phyloP scores from a whole-genome alignment of 441 rosid genomes.

The Erodium trifolium region DNA sequence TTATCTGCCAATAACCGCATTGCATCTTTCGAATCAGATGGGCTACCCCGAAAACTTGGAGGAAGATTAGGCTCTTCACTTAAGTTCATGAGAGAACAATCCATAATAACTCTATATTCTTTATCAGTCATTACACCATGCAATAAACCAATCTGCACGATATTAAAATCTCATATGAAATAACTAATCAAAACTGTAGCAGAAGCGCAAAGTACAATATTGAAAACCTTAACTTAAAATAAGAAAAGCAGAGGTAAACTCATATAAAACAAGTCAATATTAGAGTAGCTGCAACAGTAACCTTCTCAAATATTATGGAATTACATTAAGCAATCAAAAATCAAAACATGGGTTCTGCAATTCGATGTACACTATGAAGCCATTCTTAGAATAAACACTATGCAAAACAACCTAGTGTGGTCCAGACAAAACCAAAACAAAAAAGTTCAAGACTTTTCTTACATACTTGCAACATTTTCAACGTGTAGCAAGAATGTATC shows the following conservation, averaged over 20 bases:
- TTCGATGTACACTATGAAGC: background rate
- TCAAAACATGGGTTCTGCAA: background rate
- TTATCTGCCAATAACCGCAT: slow-evolving; percentile 79
- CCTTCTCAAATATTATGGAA: background rate
- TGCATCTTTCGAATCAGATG: slow-evolving; percentile 64
- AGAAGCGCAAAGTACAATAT: background rate
- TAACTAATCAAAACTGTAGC: background rate
- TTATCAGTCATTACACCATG: slow-evolving; percentile 86
- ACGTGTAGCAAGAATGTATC: too few species aligned
- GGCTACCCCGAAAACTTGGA: slow-evolving; percentile 82
- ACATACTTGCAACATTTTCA: background rate
- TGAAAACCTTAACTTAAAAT: background rate
- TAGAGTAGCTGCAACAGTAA: background rate
- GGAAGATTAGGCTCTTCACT: slow-evolving; percentile 85
- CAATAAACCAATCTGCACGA: slow-evolving; percentile 75
- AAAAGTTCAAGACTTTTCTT: background rate
- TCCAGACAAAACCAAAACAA: background rate
- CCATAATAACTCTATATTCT: slow-evolving; percentile 76
- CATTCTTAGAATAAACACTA: background rate
- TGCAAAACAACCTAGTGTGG: background rate
- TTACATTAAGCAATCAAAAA: background rate
- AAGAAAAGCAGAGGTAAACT: background rate
- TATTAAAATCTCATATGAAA: slow-evolving; percentile 19
- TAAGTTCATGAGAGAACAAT: slow-evolving; percentile 64
- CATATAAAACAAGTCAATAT: background rate